phyloP scores from a whole-genome alignment of 306 rosid genomes.

The Herpetospermum pedunculosum region DNA sequence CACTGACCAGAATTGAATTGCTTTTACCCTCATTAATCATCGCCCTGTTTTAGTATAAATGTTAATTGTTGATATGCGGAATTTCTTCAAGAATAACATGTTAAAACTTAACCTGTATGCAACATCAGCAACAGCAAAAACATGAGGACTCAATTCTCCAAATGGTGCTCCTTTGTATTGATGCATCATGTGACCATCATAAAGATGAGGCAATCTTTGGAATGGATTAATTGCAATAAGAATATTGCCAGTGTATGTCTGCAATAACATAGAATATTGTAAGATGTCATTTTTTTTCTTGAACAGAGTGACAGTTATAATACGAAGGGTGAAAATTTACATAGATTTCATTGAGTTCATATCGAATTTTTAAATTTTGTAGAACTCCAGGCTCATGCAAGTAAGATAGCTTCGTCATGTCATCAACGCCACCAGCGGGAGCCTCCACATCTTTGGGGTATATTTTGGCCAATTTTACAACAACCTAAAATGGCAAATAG shows the following conservation, averaged over 20 bases:
- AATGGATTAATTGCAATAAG: conserved; percentile 97
- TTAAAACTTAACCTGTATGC: conserved; percentile 64
- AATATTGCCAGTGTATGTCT: conserved; percentile 98
- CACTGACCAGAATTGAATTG: conserved; percentile 96
- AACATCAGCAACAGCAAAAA: conserved; percentile 97
- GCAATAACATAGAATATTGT: conserved; percentile 5
- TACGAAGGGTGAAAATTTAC: conserved; percentile 26
- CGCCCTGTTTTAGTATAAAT: conserved; percentile 50
- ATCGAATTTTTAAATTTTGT: conserved; percentile 78
- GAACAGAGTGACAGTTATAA: neutral
- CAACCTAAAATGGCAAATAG: conserved; percentile 37
- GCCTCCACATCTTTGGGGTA: conserved; percentile 88
- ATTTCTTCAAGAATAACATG: conserved; percentile 8
- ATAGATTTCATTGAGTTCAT: conserved; percentile 92
- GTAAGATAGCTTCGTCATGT: conserved; percentile 96
- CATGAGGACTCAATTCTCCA: conserved; percentile 96
- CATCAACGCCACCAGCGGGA: conserved; percentile 95
- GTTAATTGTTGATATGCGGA: conserved; percentile 8
- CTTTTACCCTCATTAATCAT: conserved; percentile 82
- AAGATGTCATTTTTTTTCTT: neutral
- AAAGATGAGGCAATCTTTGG: conserved; percentile 90
- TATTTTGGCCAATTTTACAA: conserved; percentile 53
- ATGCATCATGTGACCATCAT: conserved; percentile 91
- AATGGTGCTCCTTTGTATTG: conserved; percentile 99
- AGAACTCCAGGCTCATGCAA: conserved; percentile 97